Conservation (phyloP, 441 rosid genomes). For the Rhodomyrtus psidioides region DNA sequence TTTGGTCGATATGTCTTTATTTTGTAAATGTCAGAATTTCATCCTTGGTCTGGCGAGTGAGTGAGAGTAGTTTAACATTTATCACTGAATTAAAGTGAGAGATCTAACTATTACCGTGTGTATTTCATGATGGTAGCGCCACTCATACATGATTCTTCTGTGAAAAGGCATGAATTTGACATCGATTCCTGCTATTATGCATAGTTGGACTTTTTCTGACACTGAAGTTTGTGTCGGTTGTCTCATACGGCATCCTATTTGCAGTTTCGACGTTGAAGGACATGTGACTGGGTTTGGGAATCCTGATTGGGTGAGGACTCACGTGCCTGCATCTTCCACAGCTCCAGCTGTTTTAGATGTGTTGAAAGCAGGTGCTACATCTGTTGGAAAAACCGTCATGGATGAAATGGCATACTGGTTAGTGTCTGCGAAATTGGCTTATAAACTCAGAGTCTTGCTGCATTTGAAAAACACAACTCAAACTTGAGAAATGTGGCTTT, state of each 20-base stretch:
- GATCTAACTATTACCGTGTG: background rate
- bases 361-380: conserved; percentile 63
- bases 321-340: conserved; percentile 56
- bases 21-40: background rate
- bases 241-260: background rate
- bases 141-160: background rate
- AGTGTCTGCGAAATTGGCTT: background rate
- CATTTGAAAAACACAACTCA: background rate
- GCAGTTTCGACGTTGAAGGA: conserved; percentile 84
- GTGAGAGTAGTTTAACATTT: background rate
- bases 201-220: background rate
- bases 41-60: background rate
- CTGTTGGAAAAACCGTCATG: conserved; percentile 69
- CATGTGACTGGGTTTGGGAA: conserved; percentile 85
- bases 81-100: background rate
- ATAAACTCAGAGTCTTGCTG: background rate
- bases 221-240: background rate
- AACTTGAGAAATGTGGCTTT: background rate
- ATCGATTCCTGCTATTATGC: background rate
- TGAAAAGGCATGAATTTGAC: background rate
- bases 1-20: no score
- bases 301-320: conserved; percentile 94
- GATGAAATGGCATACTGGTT: conserved; percentile 99
- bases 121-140: background rate
- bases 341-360: conserved; percentile 64